Evolutionary conservation across 305 asterid genomes (phyloP), one percentile per base, ranked within the genome.

Genomic region (Rubia tinctorum): DNA sequence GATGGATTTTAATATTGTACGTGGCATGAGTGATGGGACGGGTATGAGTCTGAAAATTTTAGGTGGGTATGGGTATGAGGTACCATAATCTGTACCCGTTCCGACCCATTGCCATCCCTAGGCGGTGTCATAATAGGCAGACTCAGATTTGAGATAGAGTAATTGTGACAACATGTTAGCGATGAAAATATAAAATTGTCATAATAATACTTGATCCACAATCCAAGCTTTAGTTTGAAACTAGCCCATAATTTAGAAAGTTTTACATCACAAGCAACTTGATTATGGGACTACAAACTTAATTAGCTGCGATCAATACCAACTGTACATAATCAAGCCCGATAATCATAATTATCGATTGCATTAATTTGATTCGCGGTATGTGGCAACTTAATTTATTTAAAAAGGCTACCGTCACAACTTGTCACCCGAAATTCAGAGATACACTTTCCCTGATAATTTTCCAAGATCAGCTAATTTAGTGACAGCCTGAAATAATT

Each of bases 401-500:
- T 34, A 34, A 0, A 37, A 56, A 17, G 23, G 66, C 55, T 56
- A n/a, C 66, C 39, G n/a, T 17, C 55, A 66, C 23, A 2, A 63
- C 20, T 6, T 14, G 23, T 34, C 11, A 56, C 58, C 58, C 23
- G 43, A 13, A 58, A 14, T 42, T 71, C 49, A 65, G 53, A 49
- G 42, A 27, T 20, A 11, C 23, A 51, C 6, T 65, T 53, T 66
- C 34, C 71, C 37, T n/a, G 13, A 25, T 20, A 7, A 17, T 30
- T 64, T 14, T 74, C 59, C 55, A 62, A 40, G 7, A 17, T 65
- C 66, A 37, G 22, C 59, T 66, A 51, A 53, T 51, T 51, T 15
- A 74, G 58, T 40, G 72, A 66, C 44, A 74, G 22, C 77, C 77
- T 74, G 72, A 23, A 49, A 51, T 20, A 51, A 51, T 51, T 5